A percentile compares a stretch with the other conserved stretches of the same genome.
phyloP scores from a whole-genome alignment of 2,329 filamentous ascomycete species.

The Geosmithia putterillii region DNA sequence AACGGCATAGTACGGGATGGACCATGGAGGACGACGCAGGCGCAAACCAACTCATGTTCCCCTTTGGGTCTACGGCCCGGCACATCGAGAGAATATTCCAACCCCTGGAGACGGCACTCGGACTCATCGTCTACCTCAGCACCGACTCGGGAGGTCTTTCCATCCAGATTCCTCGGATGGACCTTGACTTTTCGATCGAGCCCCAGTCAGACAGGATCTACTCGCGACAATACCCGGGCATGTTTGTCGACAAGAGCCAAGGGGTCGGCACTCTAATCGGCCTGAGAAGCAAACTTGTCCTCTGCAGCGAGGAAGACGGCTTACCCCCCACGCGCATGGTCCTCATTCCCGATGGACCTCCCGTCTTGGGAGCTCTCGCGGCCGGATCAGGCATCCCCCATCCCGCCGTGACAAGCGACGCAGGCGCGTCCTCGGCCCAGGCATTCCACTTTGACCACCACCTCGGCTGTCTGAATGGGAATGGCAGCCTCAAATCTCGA shows the following conservation, averaged over 20 bases:
- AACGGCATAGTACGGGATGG: too few relatives aligned
- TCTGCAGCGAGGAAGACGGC: conserved; percentile 14
- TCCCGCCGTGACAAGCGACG: too few relatives aligned
- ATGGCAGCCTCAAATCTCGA: conserved; percentile 35
- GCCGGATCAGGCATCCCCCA: too few relatives aligned
- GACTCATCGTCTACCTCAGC: neutral
- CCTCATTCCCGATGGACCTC: neutral
- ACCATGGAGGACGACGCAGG: too few relatives aligned
- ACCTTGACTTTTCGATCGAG: neutral
- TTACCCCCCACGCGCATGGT: neutral
- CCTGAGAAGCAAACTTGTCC: conserved; percentile 33
- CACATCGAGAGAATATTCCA: conserved; percentile 1
- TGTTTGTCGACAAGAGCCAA: conserved; percentile 33
- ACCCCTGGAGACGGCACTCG: neutral
- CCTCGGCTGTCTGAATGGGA: conserved; percentile 36
- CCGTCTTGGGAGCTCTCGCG: too few relatives aligned
- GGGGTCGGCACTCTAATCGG: conserved; percentile 34
- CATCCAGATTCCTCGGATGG: neutral
- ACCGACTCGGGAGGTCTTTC: neutral
- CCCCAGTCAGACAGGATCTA: neutral
- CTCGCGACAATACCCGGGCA: conserved; percentile 32
- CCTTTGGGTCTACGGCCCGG: too few relatives aligned
- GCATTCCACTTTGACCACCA: neutral
- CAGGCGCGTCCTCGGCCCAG: neutral
- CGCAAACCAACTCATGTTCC: too few relatives aligned